phyloP scores from a whole-genome alignment of 352 stramenopile genomes.

The Phytopythium ostracodes region DNA sequence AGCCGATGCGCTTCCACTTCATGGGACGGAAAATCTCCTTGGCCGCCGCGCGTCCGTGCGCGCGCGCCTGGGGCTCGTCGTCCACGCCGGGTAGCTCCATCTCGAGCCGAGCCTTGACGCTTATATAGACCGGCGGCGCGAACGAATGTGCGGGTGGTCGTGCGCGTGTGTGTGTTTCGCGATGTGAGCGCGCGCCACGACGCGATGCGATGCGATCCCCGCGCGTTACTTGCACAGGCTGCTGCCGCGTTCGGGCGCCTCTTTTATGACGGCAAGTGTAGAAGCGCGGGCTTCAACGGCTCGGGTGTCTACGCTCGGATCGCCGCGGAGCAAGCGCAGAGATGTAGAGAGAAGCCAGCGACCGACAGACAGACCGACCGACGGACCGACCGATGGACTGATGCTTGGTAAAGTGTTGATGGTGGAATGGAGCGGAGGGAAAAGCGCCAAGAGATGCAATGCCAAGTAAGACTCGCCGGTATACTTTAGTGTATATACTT shows the following conservation, averaged over 20 bases:
- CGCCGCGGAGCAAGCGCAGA: background rate
- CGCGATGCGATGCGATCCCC: background rate
- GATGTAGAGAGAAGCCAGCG: background rate
- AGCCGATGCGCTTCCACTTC: slow-evolving; percentile 62
- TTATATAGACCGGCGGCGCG: background rate
- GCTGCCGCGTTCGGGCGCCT: background rate
- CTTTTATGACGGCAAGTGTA: background rate
- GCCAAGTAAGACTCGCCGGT: background rate
- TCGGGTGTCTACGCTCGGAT: background rate
- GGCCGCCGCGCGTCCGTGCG: slow-evolving; percentile 43
- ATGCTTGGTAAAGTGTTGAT: too few relatives aligned
- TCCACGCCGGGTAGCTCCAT: slow-evolving; percentile 33
- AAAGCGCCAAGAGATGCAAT: background rate
- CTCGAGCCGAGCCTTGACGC: background rate
- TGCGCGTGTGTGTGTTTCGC: background rate
- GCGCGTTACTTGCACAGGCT: background rate
- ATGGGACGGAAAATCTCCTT: slow-evolving; percentile 70
- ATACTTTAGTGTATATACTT: background rate
- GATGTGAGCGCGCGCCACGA: slow-evolving; percentile 1
- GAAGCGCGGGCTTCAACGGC: background rate
- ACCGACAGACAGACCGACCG: background rate
- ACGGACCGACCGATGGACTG: background rate
- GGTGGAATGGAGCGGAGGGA: too few relatives aligned
- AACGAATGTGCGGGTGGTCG: background rate
- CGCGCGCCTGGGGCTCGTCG: slow-evolving; percentile 50